Evolutionary conservation across 2,329 filamentous ascomycete species (phyloP), one percentile per base, ranked within the genome.

Genomic region (Ophiostoma triangulosporum): DNA sequence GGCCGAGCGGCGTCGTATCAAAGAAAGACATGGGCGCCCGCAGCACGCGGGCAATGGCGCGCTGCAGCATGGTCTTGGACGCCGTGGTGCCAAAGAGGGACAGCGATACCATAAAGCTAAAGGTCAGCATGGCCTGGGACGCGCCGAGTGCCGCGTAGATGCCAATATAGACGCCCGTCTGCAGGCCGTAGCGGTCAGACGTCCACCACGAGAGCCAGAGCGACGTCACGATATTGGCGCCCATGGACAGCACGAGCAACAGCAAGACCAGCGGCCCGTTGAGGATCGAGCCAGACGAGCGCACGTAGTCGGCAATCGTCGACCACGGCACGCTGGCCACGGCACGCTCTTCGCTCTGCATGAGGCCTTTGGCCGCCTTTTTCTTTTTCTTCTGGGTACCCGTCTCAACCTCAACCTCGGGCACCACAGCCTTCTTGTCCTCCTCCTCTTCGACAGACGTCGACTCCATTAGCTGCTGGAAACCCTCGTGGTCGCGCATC

Each of bases 131-230:
- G 0, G 84, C 86, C 62, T 95, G 88, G 0, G 72, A 60, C 0
- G 75, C 76, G 56, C 86, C 89, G 0, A 96, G 77, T 1, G 72
- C 84, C 4, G 86, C 86, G 53, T 83, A 84, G 12, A 78, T 69
- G 57, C 81, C 82, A 60, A 88, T 87, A 63, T 95, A 95, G 27
- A 75, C 69, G 1, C 83, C 87, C 12, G 72, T 78, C 0, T 76
- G 73, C 55, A 84, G 78, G 7, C 74, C 71, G 60, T 84, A 95
- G 63, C 85, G 83, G 65, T 88, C 69, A 1, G 86, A 87, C 0
- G 88, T 94, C 91, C 91, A 97, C 70, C 83, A 97, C 0, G 89
- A 93, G 1, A 97, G 77, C 91, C 91, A 97, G 53, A 97, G 69
- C 62, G 85, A 90, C 12, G 89, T 95, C 59, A 80, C 76, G 58